Evolutionary conservation across 2,329 filamentous ascomycete species (phyloP).

Genomic region (Trichocomaceae sp.): DNA sequence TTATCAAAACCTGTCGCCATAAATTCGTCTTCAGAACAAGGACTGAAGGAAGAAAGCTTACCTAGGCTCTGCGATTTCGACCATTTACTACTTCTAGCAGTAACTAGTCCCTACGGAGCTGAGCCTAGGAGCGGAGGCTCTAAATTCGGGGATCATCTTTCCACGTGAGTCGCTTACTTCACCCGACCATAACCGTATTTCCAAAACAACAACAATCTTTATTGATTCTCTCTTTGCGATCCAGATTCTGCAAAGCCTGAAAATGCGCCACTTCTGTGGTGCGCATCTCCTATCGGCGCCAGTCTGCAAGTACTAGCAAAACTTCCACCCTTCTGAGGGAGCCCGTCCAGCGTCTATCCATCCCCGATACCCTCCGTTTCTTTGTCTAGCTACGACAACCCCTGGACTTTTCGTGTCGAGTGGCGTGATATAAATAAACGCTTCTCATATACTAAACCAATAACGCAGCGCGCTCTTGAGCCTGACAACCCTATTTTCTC

Average conservation of each 20-base stretch:
- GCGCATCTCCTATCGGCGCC: conserved; percentile 13
- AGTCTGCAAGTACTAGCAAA: conserved; percentile 12
- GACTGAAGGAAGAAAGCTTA: background rate
- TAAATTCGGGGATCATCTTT: background rate
- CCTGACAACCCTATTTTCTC: background rate
- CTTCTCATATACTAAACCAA: background rate
- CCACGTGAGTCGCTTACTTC: background rate
- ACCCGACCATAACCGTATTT: background rate
- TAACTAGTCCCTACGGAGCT: background rate
- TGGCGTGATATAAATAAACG: background rate
- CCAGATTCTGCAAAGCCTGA: conserved; percentile 4
- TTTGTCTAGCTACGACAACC: background rate
- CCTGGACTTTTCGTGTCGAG: background rate
- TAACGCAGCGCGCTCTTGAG: background rate
- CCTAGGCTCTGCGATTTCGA: background rate
- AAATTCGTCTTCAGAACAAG: background rate
- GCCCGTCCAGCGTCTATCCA: conserved; percentile 8
- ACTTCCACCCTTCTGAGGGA: background rate
- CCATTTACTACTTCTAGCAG: background rate
- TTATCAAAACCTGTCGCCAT: background rate
- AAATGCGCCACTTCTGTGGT: conserved; percentile 15
- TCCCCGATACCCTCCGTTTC: conserved; percentile 8
- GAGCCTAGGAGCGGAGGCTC: background rate
- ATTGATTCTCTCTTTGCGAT: background rate
- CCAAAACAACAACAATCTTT: background rate